phyloP scores from a whole-genome alignment of 352 stramenopile species.

The Globisporangium barbulae region DNA sequence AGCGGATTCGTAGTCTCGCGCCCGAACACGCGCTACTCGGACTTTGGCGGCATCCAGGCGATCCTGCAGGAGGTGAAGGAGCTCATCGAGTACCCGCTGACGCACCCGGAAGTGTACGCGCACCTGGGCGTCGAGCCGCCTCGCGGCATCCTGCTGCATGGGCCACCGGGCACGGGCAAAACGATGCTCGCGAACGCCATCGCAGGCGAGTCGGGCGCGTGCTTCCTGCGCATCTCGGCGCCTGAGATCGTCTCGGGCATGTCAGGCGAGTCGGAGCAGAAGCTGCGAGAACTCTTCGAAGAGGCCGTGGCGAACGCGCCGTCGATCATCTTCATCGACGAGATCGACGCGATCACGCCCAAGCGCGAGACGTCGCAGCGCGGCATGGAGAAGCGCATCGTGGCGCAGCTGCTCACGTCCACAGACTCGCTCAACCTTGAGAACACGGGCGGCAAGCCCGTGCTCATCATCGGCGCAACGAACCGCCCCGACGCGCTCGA shows the following conservation, averaged over 20 bases:
- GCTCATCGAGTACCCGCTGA: conserved; percentile 95
- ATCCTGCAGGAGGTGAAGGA: conserved; percentile 90
- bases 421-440: conserved; percentile 89
- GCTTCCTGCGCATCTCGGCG: conserved; percentile 85
- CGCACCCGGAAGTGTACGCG: conserved; percentile 91
- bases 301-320: conserved; percentile 92
- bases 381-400: conserved; percentile 97
- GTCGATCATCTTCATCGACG: conserved; percentile 98
- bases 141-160: conserved; percentile 90
- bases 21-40: conserved; percentile 77
- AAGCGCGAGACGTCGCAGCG: conserved; percentile 91
- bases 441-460: conserved; percentile 87
- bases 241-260: conserved; percentile 95
- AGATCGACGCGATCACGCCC: conserved; percentile 96
- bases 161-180: conserved; percentile 92
- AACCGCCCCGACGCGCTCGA: conserved; percentile 98
- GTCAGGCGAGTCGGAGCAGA: conserved; percentile 88
- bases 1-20: conserved; percentile 70
- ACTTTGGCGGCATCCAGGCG: conserved; percentile 87
- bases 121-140: conserved; percentile 92
- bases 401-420: conserved; percentile 94
- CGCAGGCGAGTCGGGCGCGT: conserved; percentile 88
- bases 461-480: conserved; percentile 97
- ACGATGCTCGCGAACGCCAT: conserved; percentile 93
- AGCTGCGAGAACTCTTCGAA: conserved; percentile 92